phyloP scores from a whole-genome alignment of 192 early-diverging fungal species.

The Podila epicladia region DNA sequence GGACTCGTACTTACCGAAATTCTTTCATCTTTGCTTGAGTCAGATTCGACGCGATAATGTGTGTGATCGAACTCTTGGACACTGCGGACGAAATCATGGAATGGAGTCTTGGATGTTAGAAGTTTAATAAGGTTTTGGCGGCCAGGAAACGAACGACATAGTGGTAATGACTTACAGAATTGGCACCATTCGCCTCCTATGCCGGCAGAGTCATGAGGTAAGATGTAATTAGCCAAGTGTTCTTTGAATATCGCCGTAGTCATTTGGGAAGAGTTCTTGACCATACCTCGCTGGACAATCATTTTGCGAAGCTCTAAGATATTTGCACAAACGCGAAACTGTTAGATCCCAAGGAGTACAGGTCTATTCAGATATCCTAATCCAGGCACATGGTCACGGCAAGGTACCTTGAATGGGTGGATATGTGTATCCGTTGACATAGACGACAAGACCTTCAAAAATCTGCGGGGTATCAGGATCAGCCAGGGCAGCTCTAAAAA shows the following conservation, averaged over 20 bases:
- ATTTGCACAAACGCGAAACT: background rate
- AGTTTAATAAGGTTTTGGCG: background rate
- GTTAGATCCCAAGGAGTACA: background rate
- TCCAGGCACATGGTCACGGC: background rate
- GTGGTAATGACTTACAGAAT: conserved; percentile 18
- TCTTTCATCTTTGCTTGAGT: conserved; percentile 74
- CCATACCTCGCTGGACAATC: conserved; percentile 65
- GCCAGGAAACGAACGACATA: background rate
- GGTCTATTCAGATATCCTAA: conserved; percentile 41
- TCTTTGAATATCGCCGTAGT: background rate
- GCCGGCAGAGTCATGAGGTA: background rate
- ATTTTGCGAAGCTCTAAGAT: conserved; percentile 49
- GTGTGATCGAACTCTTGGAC: conserved; percentile 68
- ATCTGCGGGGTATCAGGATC: conserved; percentile 32
- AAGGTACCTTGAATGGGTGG: conserved; percentile 52
- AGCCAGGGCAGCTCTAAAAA: conserved; percentile 20
- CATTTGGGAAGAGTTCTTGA: conserved; percentile 54
- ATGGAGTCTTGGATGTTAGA: background rate
- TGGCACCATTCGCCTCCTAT: conserved; percentile 42
- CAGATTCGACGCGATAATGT: conserved; percentile 74
- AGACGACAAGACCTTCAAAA: conserved; percentile 58
- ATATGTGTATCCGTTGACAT: conserved; percentile 79
- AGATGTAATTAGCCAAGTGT: background rate
- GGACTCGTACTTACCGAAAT: conserved; percentile 48
- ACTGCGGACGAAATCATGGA: conserved; percentile 45